phyloP scores from a whole-genome alignment of 1,284 basidiomycete species.

The Serendipita sp. region DNA sequence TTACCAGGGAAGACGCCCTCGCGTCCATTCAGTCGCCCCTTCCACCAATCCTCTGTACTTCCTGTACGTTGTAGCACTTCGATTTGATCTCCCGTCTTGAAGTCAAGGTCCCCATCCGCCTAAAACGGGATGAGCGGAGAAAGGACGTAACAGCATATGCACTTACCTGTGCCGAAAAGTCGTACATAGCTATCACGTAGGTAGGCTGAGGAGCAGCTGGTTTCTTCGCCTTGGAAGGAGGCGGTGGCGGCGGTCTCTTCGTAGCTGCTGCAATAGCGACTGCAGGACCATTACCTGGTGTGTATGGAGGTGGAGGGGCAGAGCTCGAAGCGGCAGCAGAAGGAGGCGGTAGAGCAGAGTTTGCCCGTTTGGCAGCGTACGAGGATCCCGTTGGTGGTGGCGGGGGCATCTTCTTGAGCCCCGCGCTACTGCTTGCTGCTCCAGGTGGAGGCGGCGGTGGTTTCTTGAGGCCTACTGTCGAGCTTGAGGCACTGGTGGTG shows the following conservation, averaged over 20 bases:
- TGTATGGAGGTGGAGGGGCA: conserved; percentile 22
- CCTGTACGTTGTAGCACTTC: conserved; percentile 79
- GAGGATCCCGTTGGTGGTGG: conserved; percentile 27
- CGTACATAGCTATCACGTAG: conserved; percentile 89
- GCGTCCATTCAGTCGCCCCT: conserved; percentile 68
- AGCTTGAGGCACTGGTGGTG: conserved; percentile 29
- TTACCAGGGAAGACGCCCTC: conserved; percentile 90
- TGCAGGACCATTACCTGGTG: conserved; percentile 23
- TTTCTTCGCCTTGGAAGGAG: conserved; percentile 62
- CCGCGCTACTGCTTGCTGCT: not conserved
- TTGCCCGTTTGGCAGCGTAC: conserved; percentile 22
- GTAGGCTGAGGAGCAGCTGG: conserved; percentile 29
- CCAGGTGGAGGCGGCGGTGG: conserved; percentile 17
- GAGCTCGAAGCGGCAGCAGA: conserved; percentile 37
- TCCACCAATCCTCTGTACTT: conserved; percentile 96
- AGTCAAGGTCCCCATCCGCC: conserved; percentile 88
- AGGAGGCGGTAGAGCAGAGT: conserved; percentile 35
- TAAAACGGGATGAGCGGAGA: conserved; percentile 22
- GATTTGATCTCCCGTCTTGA: conserved; percentile 85
- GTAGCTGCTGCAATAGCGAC: conserved; percentile 28
- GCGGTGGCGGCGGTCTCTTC: conserved; percentile 74
- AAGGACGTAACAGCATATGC: conserved; percentile 9
- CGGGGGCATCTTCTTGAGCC: not conserved
- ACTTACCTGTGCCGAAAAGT: conserved; percentile 72
- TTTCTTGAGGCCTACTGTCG: conserved; percentile 30